Percentiles rank a stretch among this genome's conserved stretches.
Conservation (phyloP, 768 basidiomycete genomes). For the Mycena alexandri region DNA sequence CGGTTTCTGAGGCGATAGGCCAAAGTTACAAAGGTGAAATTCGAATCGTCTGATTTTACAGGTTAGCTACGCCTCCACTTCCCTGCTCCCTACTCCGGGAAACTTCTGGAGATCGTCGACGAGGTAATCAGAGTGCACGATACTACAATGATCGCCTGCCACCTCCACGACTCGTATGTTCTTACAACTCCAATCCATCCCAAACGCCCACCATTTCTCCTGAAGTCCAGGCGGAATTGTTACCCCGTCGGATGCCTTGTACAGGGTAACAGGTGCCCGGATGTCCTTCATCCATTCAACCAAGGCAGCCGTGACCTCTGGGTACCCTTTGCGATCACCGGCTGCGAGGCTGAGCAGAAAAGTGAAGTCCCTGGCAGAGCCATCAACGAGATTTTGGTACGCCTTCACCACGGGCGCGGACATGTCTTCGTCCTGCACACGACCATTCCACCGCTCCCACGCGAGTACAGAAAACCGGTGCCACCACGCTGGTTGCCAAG, state of each 20-base stretch:
- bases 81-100: too few relatives aligned
- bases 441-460: conserved; percentile 21
- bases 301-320: not conserved
- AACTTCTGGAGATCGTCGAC: too few relatives aligned
- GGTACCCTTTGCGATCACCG: not conserved
- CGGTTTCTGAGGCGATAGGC: too few relatives aligned
- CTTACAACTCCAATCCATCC: not conserved
- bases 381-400: conserved; percentile 1
- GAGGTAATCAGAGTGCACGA: not conserved
- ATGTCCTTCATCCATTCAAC: conserved; percentile 4
- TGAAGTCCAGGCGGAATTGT: not conserved
- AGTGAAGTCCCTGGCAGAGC: not conserved
- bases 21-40: too few relatives aligned
- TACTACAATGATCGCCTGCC: not conserved
- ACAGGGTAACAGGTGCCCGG: conserved; percentile 3
- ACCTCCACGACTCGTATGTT: conserved; percentile 11
- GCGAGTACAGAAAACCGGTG: not conserved
- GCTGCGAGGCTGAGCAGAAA: not conserved
- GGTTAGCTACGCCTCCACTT: too few relatives aligned
- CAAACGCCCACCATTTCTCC: not conserved
- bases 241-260: not conserved
- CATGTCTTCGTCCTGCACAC: not conserved
- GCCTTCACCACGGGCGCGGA: not conserved
- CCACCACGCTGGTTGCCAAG: conserved; percentile 2
- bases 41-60: too few relatives aligned